Conservation (phyloP, 225 moss, liverwort and hornwort species). For the Physcomitrium patens region DNA sequence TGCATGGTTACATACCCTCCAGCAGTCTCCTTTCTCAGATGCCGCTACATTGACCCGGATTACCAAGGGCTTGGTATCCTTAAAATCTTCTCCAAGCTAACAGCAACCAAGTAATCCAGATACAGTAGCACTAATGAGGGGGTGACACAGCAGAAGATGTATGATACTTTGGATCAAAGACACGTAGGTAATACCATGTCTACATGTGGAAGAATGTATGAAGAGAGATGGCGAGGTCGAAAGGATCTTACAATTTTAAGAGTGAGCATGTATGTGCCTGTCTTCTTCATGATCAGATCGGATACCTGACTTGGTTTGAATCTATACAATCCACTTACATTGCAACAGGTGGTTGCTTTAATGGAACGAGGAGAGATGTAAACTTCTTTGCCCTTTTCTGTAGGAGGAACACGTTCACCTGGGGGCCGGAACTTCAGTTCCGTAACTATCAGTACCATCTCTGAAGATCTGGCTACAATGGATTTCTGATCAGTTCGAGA, state of each 20-base stretch:
- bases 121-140: no score
- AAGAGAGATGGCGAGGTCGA: neutral
- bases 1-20: slow-evolving; percentile 19
- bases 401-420: neutral
- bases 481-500: slow-evolving; percentile 4
- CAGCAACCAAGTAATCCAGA: neutral
- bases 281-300: slow-evolving; percentile 1
- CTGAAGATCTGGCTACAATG: neutral
- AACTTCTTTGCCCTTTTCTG: slow-evolving; percentile 1
- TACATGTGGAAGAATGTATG: neutral
- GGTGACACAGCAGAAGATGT: neutral
- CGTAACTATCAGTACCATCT: slow-evolving; percentile 16
- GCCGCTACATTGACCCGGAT: slow-evolving; percentile 25
- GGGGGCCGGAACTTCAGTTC: neutral
- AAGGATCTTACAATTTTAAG: slow-evolving; percentile 19
- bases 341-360: neutral
- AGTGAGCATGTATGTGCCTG: slow-evolving; percentile 24
- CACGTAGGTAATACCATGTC: neutral
- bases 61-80: neutral
- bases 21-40: neutral
- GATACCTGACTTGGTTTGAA: neutral
- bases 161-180: no score
- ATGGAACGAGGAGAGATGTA: neutral
- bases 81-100: slow-evolving; percentile 13
- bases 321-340: slow-evolving; percentile 26